A percentile compares a stretch with the other conserved stretches of the same genome.
These are phyloP conservation scores for Trichoderma breve DNA, from an alignment of 2,329 filamentous ascomycete species.

Conservation along the genomic window DNA sequence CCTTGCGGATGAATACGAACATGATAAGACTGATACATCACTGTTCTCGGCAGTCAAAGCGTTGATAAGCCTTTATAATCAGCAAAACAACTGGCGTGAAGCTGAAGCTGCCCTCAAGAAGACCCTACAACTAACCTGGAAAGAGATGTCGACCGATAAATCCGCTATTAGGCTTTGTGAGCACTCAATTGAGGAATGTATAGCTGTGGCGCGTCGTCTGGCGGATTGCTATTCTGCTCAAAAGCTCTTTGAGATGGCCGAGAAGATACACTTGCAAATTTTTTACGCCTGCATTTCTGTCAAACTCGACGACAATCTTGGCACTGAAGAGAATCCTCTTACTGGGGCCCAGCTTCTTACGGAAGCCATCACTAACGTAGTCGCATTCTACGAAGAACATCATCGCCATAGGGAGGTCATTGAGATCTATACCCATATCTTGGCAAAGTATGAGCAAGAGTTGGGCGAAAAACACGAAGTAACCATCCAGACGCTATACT, in stretches of 20 bases:
- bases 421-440: constrained; percentile 35
- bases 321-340: background rate
- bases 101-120: constrained; percentile 36
- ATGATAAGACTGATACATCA: constrained; percentile 31
- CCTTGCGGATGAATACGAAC: constrained; percentile 36
- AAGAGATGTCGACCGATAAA: constrained; percentile 17
- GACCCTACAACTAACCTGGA: constrained; percentile 41
- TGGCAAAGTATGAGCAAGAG: constrained; percentile 33
- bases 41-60: constrained; percentile 39
- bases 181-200: background rate
- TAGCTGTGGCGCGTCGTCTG: background rate
- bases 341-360: constrained; percentile 24
- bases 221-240: background rate
- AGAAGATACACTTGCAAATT: background rate
- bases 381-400: constrained; percentile 36
- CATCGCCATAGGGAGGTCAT: constrained; percentile 40
- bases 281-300: background rate
- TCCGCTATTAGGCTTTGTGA: background rate
- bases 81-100: constrained; percentile 35
- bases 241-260: background rate
- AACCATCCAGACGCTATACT: background rate
- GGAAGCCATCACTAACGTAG: constrained; percentile 30
- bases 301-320: background rate
- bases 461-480: constrained; percentile 10
- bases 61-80: constrained; percentile 34